These are phyloP conservation scores for Sclerotinia trifoliorum DNA, from an alignment of 2,329 filamentous ascomycete species.

Conservation along the genomic window DNA sequence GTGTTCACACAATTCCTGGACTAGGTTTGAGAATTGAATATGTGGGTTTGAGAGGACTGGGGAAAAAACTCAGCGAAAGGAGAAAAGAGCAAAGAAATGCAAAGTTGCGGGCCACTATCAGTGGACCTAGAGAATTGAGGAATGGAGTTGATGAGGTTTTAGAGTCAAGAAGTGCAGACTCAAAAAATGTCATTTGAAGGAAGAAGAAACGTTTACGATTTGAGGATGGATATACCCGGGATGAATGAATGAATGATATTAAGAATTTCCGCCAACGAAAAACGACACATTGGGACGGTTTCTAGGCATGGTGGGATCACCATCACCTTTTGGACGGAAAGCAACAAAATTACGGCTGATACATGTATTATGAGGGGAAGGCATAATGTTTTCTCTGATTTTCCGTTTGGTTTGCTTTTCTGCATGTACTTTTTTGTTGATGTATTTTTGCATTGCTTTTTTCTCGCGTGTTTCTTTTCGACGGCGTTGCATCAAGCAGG, in stretches of 20 bases:
- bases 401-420: slow-evolving; percentile 4
- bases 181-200: slow-evolving; percentile 15
- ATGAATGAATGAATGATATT: slow-evolving; percentile 7
- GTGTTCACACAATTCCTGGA: slow-evolving; percentile 36
- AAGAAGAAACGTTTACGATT: neutral
- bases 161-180: slow-evolving; percentile 17
- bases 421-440: slow-evolving; percentile 5
- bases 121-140: slow-evolving; percentile 48
- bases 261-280: neutral
- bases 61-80: slow-evolving; percentile 56
- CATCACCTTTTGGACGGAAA: neutral
- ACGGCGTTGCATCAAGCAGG: slow-evolving; percentile 8
- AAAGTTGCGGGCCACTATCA: slow-evolving; percentile 60
- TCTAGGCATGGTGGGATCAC: neutral
- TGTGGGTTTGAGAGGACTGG: slow-evolving; percentile 51
- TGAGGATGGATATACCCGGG: slow-evolving; percentile 17
- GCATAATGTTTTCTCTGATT: neutral
- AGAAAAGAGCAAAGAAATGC: slow-evolving; percentile 58
- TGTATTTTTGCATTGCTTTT: neutral
- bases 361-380: slow-evolving; percentile 17
- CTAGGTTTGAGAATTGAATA: slow-evolving; percentile 50
- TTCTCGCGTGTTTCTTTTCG: neutral
- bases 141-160: slow-evolving; percentile 39
- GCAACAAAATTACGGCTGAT: neutral
- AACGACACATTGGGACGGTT: slow-evolving; percentile 1